Percentiles rank a stretch among this genome's conserved stretches.
Conservation (phyloP, 2,329 filamentous ascomycete species). For the Karstenula rhodostoma region DNA sequence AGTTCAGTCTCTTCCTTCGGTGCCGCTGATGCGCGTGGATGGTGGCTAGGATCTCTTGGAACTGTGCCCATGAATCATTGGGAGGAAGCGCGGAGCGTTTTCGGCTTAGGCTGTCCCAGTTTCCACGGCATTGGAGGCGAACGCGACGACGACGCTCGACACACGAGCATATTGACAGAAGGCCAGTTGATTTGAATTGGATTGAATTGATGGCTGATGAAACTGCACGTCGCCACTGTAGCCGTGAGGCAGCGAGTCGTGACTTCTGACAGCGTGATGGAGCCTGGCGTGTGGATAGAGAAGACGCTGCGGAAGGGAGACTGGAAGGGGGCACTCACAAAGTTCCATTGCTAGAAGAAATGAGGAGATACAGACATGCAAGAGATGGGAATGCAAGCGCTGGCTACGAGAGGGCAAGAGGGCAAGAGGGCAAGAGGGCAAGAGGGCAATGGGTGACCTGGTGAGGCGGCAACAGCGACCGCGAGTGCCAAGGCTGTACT, state of each 20-base stretch:
- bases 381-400: too few relatives aligned
- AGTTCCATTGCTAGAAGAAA: background rate
- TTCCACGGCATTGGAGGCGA: background rate
- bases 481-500: background rate
- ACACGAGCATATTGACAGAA: background rate
- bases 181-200: background rate
- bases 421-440: too few relatives aligned
- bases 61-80: slow-evolving; percentile 1
- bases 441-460: too few relatives aligned
- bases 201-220: background rate
- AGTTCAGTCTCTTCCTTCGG: background rate
- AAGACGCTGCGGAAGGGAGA: background rate
- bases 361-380: background rate
- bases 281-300: background rate
- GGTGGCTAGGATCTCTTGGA: slow-evolving; percentile 4
- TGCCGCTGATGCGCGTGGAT: background rate
- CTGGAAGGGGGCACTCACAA: background rate
- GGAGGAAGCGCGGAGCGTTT: background rate
- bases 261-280: background rate
- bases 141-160: background rate
- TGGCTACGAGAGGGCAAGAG: too few relatives aligned
- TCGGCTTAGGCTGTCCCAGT: background rate
- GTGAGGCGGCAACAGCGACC: background rate
- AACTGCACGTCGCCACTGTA: background rate
- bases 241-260: background rate